These are phyloP conservation scores for Leccinum variicolor DNA, from an alignment of 768 basidiomycete genomes.

Conservation along the genomic window DNA sequence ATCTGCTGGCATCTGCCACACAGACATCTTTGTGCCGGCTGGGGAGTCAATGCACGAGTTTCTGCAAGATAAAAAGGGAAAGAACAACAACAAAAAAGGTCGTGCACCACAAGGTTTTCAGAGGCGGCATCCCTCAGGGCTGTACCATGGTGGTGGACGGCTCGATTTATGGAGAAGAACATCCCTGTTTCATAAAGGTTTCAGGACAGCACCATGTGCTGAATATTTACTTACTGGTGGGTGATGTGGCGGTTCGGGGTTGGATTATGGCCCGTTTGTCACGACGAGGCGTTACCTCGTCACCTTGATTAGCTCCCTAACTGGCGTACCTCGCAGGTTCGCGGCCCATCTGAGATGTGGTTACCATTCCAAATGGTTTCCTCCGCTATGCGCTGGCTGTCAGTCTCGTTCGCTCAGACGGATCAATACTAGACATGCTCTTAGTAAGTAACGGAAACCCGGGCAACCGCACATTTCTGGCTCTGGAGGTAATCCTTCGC, in stretches of 20 bases:
- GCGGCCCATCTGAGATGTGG: background rate
- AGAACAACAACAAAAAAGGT: background rate
- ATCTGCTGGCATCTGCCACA: background rate
- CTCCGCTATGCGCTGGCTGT: background rate
- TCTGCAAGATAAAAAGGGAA: background rate
- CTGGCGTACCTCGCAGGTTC: background rate
- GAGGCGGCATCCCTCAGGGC: background rate
- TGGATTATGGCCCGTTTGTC: background rate
- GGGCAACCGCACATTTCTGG: background rate
- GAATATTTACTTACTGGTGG: background rate
- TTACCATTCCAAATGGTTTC: background rate
- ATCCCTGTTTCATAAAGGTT: slow-evolving; percentile 7
- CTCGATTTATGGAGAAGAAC: background rate
- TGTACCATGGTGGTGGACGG: background rate
- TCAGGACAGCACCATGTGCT: background rate
- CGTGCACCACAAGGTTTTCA: background rate
- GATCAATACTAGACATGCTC: background rate
- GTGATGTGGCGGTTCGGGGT: background rate
- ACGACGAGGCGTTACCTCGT: background rate
- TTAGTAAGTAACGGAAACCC: background rate
- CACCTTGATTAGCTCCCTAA: background rate
- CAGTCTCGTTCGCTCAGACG: background rate
- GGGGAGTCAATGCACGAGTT: background rate
- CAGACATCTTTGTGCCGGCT: background rate
- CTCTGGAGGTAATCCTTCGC: background rate